Evolutionary conservation across 2,329 filamentous ascomycete species (phyloP), one percentile per base, ranked within the genome.

Genomic region (Cladophialophora immunda): DNA sequence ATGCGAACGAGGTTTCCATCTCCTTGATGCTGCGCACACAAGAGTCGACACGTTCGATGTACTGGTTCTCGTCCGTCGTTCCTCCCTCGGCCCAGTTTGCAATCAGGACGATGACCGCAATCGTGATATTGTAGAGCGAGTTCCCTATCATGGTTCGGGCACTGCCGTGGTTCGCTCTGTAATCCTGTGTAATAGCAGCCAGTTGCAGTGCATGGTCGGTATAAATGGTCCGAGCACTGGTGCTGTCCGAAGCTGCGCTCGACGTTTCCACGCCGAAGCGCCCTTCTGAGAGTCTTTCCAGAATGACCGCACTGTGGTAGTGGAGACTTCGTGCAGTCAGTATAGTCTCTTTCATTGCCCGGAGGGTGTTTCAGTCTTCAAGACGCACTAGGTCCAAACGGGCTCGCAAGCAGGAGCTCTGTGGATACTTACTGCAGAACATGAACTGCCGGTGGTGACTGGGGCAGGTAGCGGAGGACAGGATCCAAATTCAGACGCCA

Each of bases 1-100:
- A 55, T 19, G 53, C 53, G 53, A 34, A 32, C 7, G 53, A 55
- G 7, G 29, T 19, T 17, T 55, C 17, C 27, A 55, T 55, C 29
- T 55, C 53, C 22, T 55, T 8, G 9, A 34, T 34, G 17, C 53
- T 34, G 29, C 32, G 53, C 6, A 55, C 29, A 22, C 53, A 34
- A 11, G 53, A 55, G 15, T 55, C 53, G 7, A 32, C 27, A 22
- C 29, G 19, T 19, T 55, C 29, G 27, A 55, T 32, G 19, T 34
- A 55, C 53, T 55, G 17, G 17, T 19, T n/a, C 29, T 8, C 27
- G 8, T 55, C 13, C n/a, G 17, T 34, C 29, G 8, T 22, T 34
- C 32, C 29, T 17, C 53, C 8, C 19, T 34, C 29, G 4, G 27
- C 19, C 53, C 27, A 55, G 4, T 34, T 55, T 34, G 53, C 27